A percentile compares a stretch with the other conserved stretches of the same genome.
These are phyloP conservation scores for Cadophora malorum DNA, from an alignment of 2,329 filamentous ascomycete genomes.

Conservation along the genomic window DNA sequence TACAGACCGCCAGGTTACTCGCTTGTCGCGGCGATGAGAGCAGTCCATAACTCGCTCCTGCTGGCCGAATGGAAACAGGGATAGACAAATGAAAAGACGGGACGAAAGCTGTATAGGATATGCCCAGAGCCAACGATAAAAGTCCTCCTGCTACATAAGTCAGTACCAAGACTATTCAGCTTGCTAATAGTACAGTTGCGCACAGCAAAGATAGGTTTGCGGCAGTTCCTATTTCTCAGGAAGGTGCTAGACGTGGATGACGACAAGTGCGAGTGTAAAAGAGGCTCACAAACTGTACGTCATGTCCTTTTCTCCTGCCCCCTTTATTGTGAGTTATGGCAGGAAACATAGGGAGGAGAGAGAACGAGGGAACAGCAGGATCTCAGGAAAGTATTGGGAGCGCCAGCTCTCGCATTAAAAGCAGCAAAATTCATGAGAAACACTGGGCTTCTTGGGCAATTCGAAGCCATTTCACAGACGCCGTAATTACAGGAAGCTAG, in stretches of 20 bases:
- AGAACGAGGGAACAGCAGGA: too few species aligned
- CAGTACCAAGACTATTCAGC: constrained; percentile 6
- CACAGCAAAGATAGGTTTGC: constrained; percentile 20
- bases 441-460: too few species aligned
- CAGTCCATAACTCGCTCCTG: constrained; percentile 26
- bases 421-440: too few species aligned
- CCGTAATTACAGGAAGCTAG: neutral
- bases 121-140: constrained; percentile 10
- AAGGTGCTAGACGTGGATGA: constrained; percentile 23
- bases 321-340: constrained; percentile 27
- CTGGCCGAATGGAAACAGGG: constrained; percentile 22
- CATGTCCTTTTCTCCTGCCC: constrained; percentile 28
- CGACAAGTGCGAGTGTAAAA: constrained; percentile 25
- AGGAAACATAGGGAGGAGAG: too few species aligned
- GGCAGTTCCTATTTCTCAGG: constrained; percentile 14
- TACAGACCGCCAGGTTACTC: constrained; percentile 23
- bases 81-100: constrained; percentile 24
- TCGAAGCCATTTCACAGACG: too few species aligned
- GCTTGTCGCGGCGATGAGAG: constrained; percentile 22
- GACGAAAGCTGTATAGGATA: constrained; percentile 26
- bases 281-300: constrained; percentile 27
- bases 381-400: too few species aligned
- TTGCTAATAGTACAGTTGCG: constrained; percentile 19
- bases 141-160: constrained; percentile 19
- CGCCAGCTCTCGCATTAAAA: too few species aligned